Evolutionary conservation across 768 basidiomycete species (phyloP).

Genomic region (Stropharia rugosoannulata): DNA sequence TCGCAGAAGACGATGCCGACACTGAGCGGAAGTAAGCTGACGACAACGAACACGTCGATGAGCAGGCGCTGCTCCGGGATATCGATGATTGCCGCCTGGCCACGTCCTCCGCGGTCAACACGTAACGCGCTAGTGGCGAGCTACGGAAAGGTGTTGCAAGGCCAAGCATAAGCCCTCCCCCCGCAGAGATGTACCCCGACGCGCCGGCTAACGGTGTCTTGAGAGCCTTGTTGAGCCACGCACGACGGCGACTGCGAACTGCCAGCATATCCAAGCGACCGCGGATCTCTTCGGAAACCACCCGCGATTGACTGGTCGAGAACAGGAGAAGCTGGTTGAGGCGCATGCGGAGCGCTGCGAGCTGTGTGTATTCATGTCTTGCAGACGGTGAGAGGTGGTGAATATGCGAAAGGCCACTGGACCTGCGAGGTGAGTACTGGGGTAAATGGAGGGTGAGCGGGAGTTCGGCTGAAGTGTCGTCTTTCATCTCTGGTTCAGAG

Average conservation of each 20-base stretch:
- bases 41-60: slow-evolving; percentile 4
- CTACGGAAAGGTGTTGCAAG: slow-evolving; percentile 49
- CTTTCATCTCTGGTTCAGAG: slow-evolving; percentile 3
- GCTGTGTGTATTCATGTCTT: slow-evolving; percentile 33
- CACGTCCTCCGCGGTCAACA: slow-evolving; percentile 39
- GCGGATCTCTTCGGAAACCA: slow-evolving; percentile 35
- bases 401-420: slow-evolving; percentile 18
- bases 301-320: slow-evolving; percentile 40
- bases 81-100: slow-evolving; percentile 17
- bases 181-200: slow-evolving; percentile 9
- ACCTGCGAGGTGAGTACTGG: neutral
- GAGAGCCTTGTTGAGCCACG: slow-evolving; percentile 61
- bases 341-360: slow-evolving; percentile 30
- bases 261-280: slow-evolving; percentile 49
- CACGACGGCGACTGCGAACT: slow-evolving; percentile 57
- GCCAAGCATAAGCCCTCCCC: slow-evolving; percentile 28
- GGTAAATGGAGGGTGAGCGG: neutral
- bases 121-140: slow-evolving; percentile 46
- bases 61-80: neutral
- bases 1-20: slow-evolving; percentile 8
- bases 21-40: slow-evolving; percentile 7
- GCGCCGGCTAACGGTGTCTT: slow-evolving; percentile 10
- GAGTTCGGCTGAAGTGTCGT: slow-evolving; percentile 1
- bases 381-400: slow-evolving; percentile 27
- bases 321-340: slow-evolving; percentile 40